A percentile compares a stretch with the other conserved stretches of the same genome.
Evolutionary conservation across 2,329 filamentous ascomycete genomes (phyloP).

Genomic region (Cryphonectria japonica): DNA sequence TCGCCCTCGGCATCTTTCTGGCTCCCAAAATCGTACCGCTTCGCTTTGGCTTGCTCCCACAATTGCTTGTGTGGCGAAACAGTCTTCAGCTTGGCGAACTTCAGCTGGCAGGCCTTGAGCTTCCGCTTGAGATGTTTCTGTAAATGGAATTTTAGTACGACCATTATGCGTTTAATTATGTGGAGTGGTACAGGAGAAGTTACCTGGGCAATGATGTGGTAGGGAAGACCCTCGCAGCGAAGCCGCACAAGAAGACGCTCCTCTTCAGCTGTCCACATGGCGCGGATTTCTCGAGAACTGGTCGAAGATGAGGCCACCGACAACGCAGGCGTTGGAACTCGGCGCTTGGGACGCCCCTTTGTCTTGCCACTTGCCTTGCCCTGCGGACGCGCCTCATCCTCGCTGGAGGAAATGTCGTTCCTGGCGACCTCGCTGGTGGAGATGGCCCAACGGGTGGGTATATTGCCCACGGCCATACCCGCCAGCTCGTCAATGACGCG

Average conservation of each 20-base stretch:
- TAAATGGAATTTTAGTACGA: neutral
- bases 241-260: neutral
- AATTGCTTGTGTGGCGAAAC: neutral
- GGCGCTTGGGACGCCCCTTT: neutral
- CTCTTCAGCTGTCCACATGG: neutral
- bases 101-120: conserved; percentile 9
- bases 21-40: neutral
- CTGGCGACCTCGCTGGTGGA: conserved; percentile 2
- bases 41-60: neutral
- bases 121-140: neutral
- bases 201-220: neutral
- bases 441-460: neutral
- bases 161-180: neutral
- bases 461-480: neutral
- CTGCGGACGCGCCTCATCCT: neutral
- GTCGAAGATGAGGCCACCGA: neutral
- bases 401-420: neutral
- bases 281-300: neutral
- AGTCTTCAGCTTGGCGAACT: neutral
- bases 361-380: neutral
- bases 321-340: neutral
- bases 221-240: neutral
- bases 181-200: too few relatives aligned
- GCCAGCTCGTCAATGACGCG: neutral
- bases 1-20: neutral